Percentiles rank a stretch among this genome's conserved stretches.
phyloP scores from a whole-genome alignment of 2,329 filamentous ascomycete genomes.

The Bipolaris bicolor region DNA sequence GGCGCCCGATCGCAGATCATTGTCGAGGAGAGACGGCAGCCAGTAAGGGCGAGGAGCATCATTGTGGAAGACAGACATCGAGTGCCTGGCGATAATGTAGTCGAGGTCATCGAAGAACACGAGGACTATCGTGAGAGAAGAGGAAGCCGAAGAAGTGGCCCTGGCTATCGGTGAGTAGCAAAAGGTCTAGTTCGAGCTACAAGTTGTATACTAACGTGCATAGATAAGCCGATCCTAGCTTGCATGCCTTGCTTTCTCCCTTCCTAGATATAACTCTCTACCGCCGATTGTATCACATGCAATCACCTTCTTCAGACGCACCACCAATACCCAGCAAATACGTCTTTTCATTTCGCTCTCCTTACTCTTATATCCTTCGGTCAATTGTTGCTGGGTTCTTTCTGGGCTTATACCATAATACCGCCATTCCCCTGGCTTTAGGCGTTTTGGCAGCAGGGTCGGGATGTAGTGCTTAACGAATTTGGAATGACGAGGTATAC shows the following conservation, averaged over 20 bases:
- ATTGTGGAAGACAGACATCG: constrained; percentile 53
- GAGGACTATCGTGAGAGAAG: constrained; percentile 50
- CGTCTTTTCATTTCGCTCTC: not conserved
- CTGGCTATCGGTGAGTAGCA: constrained; percentile 56
- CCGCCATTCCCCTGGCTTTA: constrained; percentile 5
- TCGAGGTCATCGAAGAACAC: constrained; percentile 65
- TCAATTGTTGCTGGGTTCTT: not conserved
- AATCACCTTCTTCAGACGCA: not conserved
- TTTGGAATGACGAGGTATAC: not conserved
- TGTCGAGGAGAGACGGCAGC: constrained; percentile 46
- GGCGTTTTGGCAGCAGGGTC: constrained; percentile 13
- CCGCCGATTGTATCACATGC: not conserved
- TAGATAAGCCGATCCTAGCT: constrained; percentile 11
- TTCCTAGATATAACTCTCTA: not conserved
- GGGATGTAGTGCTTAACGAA: not conserved
- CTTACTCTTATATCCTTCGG: not conserved
- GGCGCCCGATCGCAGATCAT: constrained; percentile 43
- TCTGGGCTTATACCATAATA: constrained; percentile 19
- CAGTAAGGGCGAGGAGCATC: constrained; percentile 45
- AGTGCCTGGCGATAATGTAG: constrained; percentile 60
- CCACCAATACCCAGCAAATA: constrained; percentile 12
- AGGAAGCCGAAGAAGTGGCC: constrained; percentile 45
- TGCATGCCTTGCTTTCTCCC: not conserved
- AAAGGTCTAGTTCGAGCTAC: accelerated
- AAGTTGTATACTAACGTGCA: not conserved